Base-by-base conservation (phyloP, 2,329 filamentous ascomycete species). In the Cladosporium velox region DNA sequence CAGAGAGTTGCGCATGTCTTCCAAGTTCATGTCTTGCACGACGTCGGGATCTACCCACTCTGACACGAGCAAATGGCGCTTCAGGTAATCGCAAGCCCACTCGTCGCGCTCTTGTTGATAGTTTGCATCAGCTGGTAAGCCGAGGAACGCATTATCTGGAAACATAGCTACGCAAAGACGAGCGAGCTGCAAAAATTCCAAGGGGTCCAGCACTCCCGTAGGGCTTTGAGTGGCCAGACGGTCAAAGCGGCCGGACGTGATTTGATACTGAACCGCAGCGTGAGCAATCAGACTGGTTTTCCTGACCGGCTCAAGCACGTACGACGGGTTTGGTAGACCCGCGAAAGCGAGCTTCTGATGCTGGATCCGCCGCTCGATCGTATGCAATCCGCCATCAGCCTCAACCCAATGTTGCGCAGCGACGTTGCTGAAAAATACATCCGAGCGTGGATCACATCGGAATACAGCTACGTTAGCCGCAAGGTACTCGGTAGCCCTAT, bases 291-390 rank as follows among this genome's bases (percentile, higher is more conserved):
- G 24, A 21, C 14, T 26, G 7, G 30, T 3, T 18, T n/a, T 18
- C 7, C 59, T 41, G 18, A 61, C 30, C 10, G 44, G 59, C 21
- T 61, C 59, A 18, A 51, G 3, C 4, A 61, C 34, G 28, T 61
- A 61, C 14, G 14, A n/a, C n/a, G n/a, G 18, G 30, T 34, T 51
- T 5, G 44, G 26, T 3, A 51, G 12, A 28, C 41, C 44, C 12
- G 41, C 44, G 12, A 21, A 7, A 28, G 61, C 38, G 12, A 55
- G 32, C n/a, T 24, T 55, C 21, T 55, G 61, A 6, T 66, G 65
- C 7, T 65, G 54, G 2, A n/a, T 57, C n/a, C 66, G 65, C 30
- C 52, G 49, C 24, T 63, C 65, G 1, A 38, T 60, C 6, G 49
- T 55, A 18, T 41, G 51, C 1, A 55, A 3, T 15, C 60, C 34